A percentile compares a stretch with the other conserved stretches of the same genome.
phyloP scores from a whole-genome alignment of 345 rosid species.

The Reutealis trisperma region DNA sequence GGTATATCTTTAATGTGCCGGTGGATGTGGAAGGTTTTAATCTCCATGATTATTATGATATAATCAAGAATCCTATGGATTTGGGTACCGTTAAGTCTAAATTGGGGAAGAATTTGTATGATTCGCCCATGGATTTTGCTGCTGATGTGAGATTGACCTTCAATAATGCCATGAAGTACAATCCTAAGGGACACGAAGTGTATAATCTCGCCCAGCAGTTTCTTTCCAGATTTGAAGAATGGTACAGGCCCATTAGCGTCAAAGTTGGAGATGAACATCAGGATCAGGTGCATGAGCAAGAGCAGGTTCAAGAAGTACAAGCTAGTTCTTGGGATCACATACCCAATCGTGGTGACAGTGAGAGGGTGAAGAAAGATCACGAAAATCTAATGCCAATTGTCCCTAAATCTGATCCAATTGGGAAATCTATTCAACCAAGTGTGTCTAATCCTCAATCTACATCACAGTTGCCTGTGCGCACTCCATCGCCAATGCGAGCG shows the following conservation, averaged over 20 bases:
- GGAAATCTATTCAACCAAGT: conserved; percentile 12
- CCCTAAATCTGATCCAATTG: conserved; percentile 34
- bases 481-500: conserved; percentile 36
- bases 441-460: conserved; percentile 24
- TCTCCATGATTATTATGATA: conserved; percentile 59
- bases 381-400: conserved; percentile 23
- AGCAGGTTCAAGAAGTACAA: conserved; percentile 35
- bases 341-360: conserved; percentile 20
- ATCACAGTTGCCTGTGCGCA: conserved; percentile 39
- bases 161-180: conserved; percentile 70
- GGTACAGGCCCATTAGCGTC: conserved; percentile 45
- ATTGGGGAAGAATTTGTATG: conserved; percentile 47
- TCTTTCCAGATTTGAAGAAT: conserved; percentile 47
- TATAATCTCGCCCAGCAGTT: conserved; percentile 56
- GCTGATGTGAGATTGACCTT: conserved; percentile 74
- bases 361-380: conserved; percentile 23
- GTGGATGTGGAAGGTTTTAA: conserved; percentile 65
- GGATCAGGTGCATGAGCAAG: conserved; percentile 24
- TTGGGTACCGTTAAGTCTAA: conserved; percentile 67
- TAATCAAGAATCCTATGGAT: conserved; percentile 79
- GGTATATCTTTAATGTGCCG: conserved; percentile 61
- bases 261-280: conserved; percentile 27
- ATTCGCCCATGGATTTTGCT: conserved; percentile 60
- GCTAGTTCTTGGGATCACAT: conserved; percentile 54
- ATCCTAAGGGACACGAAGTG: conserved; percentile 74